Percentiles rank a stretch among this genome's conserved stretches.
Evolutionary conservation across 371 early-diverging fungal genomes (phyloP).

Genomic region (Apophysomyces ossiformis): DNA sequence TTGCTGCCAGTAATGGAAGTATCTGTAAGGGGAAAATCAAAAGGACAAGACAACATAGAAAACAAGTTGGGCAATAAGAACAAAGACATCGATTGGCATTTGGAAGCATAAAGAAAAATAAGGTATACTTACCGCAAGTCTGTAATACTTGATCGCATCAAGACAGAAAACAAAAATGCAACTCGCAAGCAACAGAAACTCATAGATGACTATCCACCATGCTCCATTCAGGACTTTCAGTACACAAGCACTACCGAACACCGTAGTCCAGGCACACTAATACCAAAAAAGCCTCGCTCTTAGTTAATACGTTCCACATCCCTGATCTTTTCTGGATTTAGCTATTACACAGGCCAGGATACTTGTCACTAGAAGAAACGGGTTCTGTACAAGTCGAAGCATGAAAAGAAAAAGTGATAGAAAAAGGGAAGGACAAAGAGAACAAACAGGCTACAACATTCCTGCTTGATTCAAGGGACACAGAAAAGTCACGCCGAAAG

Average conservation of each 20-base stretch:
- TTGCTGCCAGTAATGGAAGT: constrained; percentile 41
- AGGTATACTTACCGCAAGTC: constrained; percentile 32
- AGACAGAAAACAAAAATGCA: constrained; percentile 27
- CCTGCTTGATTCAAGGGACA: constrained; percentile 11
- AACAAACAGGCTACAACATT: constrained; percentile 12
- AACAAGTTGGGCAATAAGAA: too few relatives aligned
- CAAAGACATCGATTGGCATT: too few relatives aligned
- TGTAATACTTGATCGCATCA: constrained; percentile 32
- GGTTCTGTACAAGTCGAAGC: constrained; percentile 30
- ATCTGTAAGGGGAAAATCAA: constrained; percentile 21
- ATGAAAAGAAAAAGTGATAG: constrained; percentile 16
- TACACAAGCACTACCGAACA: constrained; percentile 43
- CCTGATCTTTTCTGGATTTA: background rate
- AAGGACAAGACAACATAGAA: too few relatives aligned
- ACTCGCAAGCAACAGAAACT: constrained; percentile 31
- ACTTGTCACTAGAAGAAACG: constrained; percentile 32
- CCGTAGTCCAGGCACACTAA: constrained; percentile 40
- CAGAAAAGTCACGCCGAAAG: constrained; percentile 16
- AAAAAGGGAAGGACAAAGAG: constrained; percentile 11
- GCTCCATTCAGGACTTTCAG: constrained; percentile 44
- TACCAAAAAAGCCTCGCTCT: background rate
- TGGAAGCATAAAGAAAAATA: too few relatives aligned
- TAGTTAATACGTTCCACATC: background rate
- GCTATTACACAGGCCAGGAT: constrained; percentile 34
- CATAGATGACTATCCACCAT: constrained; percentile 53